Percentiles rank a stretch among this genome's conserved stretches.
Evolutionary conservation across 805 yeast genomes (phyloP).

Genomic region (Zygosaccharomyces gambellarensis): DNA sequence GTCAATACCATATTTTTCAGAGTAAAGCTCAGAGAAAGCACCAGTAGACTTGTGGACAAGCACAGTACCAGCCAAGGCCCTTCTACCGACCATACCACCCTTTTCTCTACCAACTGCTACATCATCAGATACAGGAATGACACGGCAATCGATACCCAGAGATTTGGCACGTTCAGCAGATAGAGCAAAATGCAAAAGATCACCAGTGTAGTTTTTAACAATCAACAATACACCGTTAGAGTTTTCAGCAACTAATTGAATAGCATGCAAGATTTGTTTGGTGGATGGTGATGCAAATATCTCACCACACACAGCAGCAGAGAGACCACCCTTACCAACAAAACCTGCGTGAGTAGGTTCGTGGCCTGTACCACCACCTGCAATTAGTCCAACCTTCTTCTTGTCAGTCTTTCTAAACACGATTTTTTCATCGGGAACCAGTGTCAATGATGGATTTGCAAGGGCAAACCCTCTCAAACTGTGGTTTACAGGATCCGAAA

Average conservation of each 20-base stretch:
- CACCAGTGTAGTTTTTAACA: conserved; percentile 93
- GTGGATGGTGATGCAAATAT: conserved; percentile 96
- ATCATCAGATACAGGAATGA: conserved; percentile 82
- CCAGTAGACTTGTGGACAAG: conserved; percentile 83
- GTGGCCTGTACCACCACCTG: conserved; percentile 97
- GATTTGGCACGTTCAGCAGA: conserved; percentile 86
- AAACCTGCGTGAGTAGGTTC: conserved; percentile 93
- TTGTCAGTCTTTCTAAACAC: conserved; percentile 34
- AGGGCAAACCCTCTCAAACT: conserved; percentile 38
- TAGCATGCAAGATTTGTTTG: conserved; percentile 72
- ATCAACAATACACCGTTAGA: conserved; percentile 63
- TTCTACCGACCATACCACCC: conserved; percentile 87
- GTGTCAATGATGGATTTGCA: conserved; percentile 36
- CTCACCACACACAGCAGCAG: conserved; percentile 86
- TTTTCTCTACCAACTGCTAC: conserved; percentile 90
- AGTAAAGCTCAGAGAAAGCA: conserved; percentile 50
- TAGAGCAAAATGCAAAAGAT: conserved; percentile 84
- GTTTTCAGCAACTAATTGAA: conserved; percentile 36
- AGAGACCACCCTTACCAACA: conserved; percentile 76
- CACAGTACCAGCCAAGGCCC: conserved; percentile 91
- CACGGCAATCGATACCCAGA: conserved; percentile 64
- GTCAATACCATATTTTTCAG: conserved; percentile 42
- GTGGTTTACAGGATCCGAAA: conserved; percentile 36
- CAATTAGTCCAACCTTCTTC: conserved; percentile 62
- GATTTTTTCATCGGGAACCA: conserved; percentile 37